Base-by-base conservation (phyloP, 345 rosid species). In the Salix suchowensis region DNA sequence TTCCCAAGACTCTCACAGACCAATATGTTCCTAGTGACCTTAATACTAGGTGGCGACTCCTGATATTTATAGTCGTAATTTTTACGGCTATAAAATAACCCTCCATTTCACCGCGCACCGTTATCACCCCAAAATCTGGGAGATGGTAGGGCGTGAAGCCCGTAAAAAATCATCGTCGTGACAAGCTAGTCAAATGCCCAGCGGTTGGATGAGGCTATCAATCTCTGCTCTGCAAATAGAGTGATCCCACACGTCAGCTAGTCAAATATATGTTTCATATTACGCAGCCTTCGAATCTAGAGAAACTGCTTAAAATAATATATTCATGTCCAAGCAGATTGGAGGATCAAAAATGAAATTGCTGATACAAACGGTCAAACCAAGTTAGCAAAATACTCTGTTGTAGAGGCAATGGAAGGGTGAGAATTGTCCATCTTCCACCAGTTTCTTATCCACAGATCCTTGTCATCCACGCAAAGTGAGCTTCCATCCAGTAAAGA, bases 381-480 rank as follows among this genome's bases (percentile, higher is more conserved):
- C 99, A 93, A 44, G 82, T 87, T 52, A 96, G 90, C 83, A 93
- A 78, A 72, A 93, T 84, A 73, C 77, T 81, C 82, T 96, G 95
- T 60, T 96, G 99, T 69, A 91, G 97, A 67, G 74, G 76, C 88
- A 96, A 74, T 1, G 97, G 91, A 66, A 96, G 84, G 42, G 98
- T 96, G 73, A 92, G 87, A 55, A 96, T 91, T 9, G 98, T 93
- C 73, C 99, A 70, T 92, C 99, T 79, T 96, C 97, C 9, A 91
- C 89, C 68, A 93, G 73, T 80, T 93, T 95, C 88, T 87, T 89
- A 77, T 93, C 97, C 24, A 93, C 76, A 1, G 92, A 87, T 83
- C 90, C 97, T 88, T 79, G 88, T 88, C 93, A 93, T 91, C 98
- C 98, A 93, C 61, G 91, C 97, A 34, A 93, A 96, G 80, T 96